These are phyloP conservation scores for Tolypocladium nubicola DNA, from an alignment of 2,329 filamentous ascomycete species.

Conservation along the genomic window DNA sequence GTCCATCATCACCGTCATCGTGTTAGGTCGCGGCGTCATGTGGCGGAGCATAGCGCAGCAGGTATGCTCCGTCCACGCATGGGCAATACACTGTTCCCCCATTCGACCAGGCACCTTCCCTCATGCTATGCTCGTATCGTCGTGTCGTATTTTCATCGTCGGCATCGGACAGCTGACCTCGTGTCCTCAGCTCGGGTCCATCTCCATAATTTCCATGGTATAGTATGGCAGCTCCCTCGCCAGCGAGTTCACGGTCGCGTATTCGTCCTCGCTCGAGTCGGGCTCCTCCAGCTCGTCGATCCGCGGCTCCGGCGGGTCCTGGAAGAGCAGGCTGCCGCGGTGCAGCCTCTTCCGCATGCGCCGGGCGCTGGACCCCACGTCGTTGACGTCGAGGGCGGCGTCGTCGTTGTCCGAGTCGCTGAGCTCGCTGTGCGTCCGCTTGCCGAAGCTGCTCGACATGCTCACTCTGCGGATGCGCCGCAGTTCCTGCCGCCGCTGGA, in stretches of 20 bases:
- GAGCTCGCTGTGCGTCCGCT: slow-evolving; percentile 43
- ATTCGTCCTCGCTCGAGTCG: slow-evolving; percentile 35
- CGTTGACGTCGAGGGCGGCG: slow-evolving; percentile 27
- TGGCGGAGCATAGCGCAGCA: not conserved
- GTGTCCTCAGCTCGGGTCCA: slow-evolving; percentile 21
- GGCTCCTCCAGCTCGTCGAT: slow-evolving; percentile 46
- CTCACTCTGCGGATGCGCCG: slow-evolving; percentile 35
- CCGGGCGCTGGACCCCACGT: slow-evolving; percentile 35
- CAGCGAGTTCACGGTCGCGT: slow-evolving; percentile 27
- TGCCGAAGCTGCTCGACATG: slow-evolving; percentile 43
- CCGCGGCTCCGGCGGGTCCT: slow-evolving; percentile 36
- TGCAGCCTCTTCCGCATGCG: slow-evolving; percentile 36
- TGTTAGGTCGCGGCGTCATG: not conserved
- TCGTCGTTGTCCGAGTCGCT: slow-evolving; percentile 38
- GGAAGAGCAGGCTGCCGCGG: slow-evolving; percentile 35
- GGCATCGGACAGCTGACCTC: not conserved
- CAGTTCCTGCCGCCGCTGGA: slow-evolving; percentile 29
- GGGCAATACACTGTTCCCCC: not conserved
- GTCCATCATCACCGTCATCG: not conserved
- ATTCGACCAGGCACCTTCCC: not conserved
- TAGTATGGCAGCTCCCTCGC: slow-evolving; percentile 40
- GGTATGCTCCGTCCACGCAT: not conserved
- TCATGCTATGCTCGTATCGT: slow-evolving; percentile 10
- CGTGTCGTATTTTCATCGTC: slow-evolving; percentile 3
- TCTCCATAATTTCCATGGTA: slow-evolving; percentile 39